Conservation (phyloP, 306 rosid species). For the Vigna hirtella region DNA sequence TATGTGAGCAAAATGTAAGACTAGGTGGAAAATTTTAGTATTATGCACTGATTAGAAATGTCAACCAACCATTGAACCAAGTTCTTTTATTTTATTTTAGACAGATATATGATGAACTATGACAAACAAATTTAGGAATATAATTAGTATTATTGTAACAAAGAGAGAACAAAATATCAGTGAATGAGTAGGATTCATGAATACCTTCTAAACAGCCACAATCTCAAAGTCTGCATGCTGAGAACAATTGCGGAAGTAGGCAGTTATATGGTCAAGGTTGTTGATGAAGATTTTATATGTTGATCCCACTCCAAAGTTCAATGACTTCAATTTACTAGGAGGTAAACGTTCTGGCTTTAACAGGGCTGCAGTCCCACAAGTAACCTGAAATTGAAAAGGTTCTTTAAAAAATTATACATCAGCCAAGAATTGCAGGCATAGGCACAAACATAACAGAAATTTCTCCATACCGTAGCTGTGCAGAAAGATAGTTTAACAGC, state of each 20-base stretch:
- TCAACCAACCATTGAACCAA: constrained; percentile 21
- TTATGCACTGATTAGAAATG: constrained; percentile 26
- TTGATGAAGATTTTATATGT: constrained; percentile 50
- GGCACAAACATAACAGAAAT: neutral
- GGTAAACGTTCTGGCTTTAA: constrained; percentile 43
- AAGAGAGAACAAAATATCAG: neutral
- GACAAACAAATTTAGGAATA: constrained; percentile 9
- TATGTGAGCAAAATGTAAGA: constrained; percentile 17
- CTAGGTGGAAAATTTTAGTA: neutral
- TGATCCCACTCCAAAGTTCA: constrained; percentile 47
- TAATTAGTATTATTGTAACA: neutral
- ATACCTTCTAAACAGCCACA: constrained; percentile 47
- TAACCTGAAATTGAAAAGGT: constrained; percentile 47
- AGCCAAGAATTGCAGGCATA: constrained; percentile 3
- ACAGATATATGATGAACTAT: constrained; percentile 28
- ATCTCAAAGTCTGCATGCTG: constrained; percentile 53
- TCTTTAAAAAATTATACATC: neutral
- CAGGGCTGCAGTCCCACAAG: constrained; percentile 47
- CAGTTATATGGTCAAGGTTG: constrained; percentile 54
- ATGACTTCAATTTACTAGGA: constrained; percentile 44
- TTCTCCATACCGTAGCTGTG: constrained; percentile 26
- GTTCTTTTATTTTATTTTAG: neutral
- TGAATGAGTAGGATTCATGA: constrained; percentile 19
- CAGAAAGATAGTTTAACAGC: constrained; percentile 48
- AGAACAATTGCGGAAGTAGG: constrained; percentile 50